These are phyloP conservation scores for Populus tomentosa DNA, from an alignment of 441 rosid genomes.

Conservation along the genomic window DNA sequence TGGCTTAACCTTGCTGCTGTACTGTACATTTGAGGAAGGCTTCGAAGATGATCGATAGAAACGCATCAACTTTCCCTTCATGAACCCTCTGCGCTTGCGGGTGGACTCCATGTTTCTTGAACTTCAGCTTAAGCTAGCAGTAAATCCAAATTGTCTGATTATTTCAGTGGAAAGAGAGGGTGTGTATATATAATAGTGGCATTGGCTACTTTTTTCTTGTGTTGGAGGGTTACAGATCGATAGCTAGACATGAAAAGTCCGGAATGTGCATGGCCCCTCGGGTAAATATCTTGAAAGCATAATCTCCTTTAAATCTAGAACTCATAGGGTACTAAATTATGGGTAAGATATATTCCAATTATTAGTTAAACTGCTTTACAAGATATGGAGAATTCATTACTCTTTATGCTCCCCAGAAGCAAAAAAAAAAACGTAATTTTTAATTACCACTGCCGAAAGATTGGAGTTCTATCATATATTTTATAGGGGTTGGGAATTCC, in stretches of 20 bases:
- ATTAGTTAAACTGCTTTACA: not conserved
- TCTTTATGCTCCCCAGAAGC: not conserved
- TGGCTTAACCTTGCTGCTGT: no score
- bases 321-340: no score
- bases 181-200: no score
- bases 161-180: no score
- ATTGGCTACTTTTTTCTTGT: no score
- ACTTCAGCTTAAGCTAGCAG: no score
- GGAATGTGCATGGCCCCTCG: slow-evolving; percentile 27
- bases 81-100: no score
- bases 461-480: not conserved
- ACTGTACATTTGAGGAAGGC: no score
- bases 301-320: not conserved
- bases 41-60: no score
- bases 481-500: not conserved
- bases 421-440: not conserved
- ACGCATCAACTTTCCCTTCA: no score
- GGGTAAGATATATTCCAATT: not conserved
- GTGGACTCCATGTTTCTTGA: no score
- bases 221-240: slow-evolving; percentile 3
- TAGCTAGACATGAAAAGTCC: slow-evolving; percentile 16
- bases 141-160: no score
- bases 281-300: slow-evolving; percentile 16
- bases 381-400: not conserved
- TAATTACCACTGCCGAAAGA: not conserved